Evolutionary conservation across 164 flowering plant species (phyloP).

Genomic region (Cinnamomum chago): DNA sequence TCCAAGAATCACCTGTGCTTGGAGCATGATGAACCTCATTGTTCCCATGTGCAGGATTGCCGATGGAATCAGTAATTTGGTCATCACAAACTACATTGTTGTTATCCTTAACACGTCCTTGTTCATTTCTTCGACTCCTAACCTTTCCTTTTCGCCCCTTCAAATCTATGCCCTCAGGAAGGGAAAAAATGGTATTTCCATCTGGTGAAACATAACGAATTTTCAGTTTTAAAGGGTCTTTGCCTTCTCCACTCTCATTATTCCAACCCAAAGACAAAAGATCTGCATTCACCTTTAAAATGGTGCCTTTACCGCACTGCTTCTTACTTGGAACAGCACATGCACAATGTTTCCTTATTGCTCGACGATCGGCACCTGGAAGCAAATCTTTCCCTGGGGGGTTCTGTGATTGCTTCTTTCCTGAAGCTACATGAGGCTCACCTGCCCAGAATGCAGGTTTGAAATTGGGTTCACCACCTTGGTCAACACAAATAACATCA

Average conservation of each 20-base stretch:
- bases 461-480: neutral
- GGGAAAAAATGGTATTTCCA: neutral
- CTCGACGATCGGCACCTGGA: conserved; percentile 20
- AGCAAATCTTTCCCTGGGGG: conserved; percentile 6
- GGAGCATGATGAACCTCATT: neutral
- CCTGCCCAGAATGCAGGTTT: neutral
- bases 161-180: neutral
- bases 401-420: conserved; percentile 3
- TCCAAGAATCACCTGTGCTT: neutral
- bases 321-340: neutral
- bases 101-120: neutral
- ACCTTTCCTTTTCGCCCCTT: neutral
- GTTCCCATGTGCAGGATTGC: neutral
- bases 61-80: neutral
- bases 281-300: neutral
- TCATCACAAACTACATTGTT: neutral
- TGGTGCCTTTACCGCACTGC: neutral
- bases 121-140: neutral
- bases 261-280: neutral
- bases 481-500: neutral
- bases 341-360: conserved; percentile 27
- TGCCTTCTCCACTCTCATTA: neutral
- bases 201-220: neutral
- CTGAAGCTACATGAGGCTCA: neutral
- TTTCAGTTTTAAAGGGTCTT: neutral